Percentiles rank a stretch among this genome's conserved stretches.
These are phyloP conservation scores for Penicillium sp. DNA, from an alignment of 2,329 filamentous ascomycete species.

Conservation along the genomic window DNA sequence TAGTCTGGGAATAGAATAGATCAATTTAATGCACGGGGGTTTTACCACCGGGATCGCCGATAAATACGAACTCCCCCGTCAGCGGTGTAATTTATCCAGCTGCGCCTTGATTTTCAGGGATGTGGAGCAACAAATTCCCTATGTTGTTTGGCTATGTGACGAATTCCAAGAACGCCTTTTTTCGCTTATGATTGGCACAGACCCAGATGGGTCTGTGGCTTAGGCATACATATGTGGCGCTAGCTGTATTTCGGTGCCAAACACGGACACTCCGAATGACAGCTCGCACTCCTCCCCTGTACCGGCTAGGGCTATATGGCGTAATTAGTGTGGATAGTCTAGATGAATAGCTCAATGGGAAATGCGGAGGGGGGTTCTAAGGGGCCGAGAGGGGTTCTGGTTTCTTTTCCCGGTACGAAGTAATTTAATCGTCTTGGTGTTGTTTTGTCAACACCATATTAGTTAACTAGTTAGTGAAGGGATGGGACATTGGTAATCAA, in stretches of 20 bases:
- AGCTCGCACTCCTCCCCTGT: slow-evolving; percentile 2
- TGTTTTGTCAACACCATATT: neutral
- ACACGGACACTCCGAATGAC: slow-evolving; percentile 9
- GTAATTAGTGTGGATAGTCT: neutral
- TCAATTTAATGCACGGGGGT: neutral
- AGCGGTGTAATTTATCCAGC: slow-evolving; percentile 19
- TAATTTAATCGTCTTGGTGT: neutral
- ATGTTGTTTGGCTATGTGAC: neutral
- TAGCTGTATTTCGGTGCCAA: neutral
- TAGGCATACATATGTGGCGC: slow-evolving; percentile 5
- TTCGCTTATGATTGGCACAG: slow-evolving; percentile 1
- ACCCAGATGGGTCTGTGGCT: neutral
- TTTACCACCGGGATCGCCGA: slow-evolving; percentile 22
- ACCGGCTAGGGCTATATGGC: slow-evolving; percentile 7
- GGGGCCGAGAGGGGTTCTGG: neutral
- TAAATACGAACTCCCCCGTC: slow-evolving; percentile 9
- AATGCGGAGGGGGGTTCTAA: neutral
- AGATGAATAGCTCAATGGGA: neutral
- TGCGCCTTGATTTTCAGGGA: slow-evolving; percentile 12
- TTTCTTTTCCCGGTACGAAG: too few species aligned
- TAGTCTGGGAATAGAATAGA: neutral
- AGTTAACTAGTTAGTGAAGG: too few species aligned
- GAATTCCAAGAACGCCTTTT: neutral
- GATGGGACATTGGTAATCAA: neutral
- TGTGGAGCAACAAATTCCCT: neutral